A percentile compares a stretch with the other conserved stretches of the same genome.
Evolutionary conservation across 192 early-diverging fungal genomes (phyloP).

Genomic region (Dissophora globulifera): DNA sequence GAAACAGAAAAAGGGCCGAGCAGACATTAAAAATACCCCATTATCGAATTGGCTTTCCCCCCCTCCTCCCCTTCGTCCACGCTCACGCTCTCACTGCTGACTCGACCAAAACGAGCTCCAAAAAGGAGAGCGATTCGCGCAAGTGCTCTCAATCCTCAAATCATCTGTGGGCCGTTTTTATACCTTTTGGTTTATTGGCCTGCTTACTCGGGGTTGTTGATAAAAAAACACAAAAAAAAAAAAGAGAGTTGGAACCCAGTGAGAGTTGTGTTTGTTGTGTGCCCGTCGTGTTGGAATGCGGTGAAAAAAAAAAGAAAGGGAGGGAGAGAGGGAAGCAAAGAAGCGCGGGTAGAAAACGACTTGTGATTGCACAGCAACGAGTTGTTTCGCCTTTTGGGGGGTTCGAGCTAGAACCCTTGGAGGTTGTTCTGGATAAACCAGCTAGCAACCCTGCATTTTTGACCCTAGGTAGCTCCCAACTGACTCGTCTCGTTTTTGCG

Average conservation of each 20-base stretch:
- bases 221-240: too few species aligned
- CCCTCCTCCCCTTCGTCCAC: not conserved
- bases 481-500: too few species aligned
- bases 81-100: not conserved
- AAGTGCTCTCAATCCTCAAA: constrained; percentile 32
- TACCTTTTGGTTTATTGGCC: not conserved
- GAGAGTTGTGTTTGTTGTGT: not conserved
- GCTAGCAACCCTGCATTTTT: too few species aligned
- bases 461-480: too few species aligned
- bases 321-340: not conserved
- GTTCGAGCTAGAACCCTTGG: not conserved
- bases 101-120: constrained; percentile 6
- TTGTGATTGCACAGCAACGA: not conserved
- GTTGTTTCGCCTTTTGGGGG: not conserved
- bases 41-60: too few species aligned
- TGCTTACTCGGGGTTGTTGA: too few species aligned
- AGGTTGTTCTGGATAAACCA: not conserved
- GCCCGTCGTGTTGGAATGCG: too few species aligned
- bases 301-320: constrained; percentile 4
- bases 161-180: constrained; percentile 8
- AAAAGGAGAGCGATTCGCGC: not conserved
- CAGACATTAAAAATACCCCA: too few species aligned
- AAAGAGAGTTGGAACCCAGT: constrained; percentile 19
- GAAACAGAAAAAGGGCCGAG: too few species aligned
- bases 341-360: too few species aligned